Evolutionary conservation across 1,284 basidiomycete species (phyloP).

Genomic region (Moesziomyces antarcticus): DNA sequence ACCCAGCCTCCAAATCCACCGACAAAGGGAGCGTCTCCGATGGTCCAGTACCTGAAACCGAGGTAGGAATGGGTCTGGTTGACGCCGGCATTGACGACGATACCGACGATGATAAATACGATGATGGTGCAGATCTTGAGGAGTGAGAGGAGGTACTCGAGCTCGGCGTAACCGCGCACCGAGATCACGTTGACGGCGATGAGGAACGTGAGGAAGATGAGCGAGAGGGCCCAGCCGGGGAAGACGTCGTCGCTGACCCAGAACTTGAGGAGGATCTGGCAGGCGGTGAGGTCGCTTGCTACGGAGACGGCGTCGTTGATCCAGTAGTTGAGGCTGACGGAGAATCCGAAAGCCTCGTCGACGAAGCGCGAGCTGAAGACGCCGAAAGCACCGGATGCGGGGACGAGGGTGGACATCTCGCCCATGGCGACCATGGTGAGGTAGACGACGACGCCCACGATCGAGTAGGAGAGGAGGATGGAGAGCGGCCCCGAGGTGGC

Average conservation of each 20-base stretch:
- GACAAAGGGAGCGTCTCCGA: conserved; percentile 71
- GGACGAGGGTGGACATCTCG: conserved; percentile 57
- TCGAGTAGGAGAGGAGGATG: conserved; percentile 65
- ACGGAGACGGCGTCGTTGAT: conserved; percentile 55
- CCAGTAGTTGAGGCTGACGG: conserved; percentile 47
- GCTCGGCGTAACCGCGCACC: conserved; percentile 77
- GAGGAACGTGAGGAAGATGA: conserved; percentile 70
- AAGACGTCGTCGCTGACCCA: conserved; percentile 36
- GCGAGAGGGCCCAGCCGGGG: conserved; percentile 36
- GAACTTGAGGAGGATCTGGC: conserved; percentile 39
- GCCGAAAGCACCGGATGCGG: conserved; percentile 60
- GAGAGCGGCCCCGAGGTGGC: conserved; percentile 70
- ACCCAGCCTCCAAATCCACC: conserved; percentile 64
- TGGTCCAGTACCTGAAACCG: conserved; percentile 63
- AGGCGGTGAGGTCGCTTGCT: conserved; percentile 73
- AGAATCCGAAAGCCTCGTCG: conserved; percentile 39
- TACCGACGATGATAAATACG: conserved; percentile 41
- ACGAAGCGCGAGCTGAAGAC: conserved; percentile 59
- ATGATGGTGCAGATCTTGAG: conserved; percentile 44
- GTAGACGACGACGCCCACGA: conserved; percentile 66
- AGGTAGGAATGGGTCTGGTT: conserved; percentile 39
- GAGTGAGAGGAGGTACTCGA: conserved; percentile 57
- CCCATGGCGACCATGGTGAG: conserved; percentile 67
- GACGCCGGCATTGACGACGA: conserved; percentile 52
- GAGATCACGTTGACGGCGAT: conserved; percentile 68